phyloP scores from a whole-genome alignment of 73 alveolate species.

The Paramecium octaurelia region DNA sequence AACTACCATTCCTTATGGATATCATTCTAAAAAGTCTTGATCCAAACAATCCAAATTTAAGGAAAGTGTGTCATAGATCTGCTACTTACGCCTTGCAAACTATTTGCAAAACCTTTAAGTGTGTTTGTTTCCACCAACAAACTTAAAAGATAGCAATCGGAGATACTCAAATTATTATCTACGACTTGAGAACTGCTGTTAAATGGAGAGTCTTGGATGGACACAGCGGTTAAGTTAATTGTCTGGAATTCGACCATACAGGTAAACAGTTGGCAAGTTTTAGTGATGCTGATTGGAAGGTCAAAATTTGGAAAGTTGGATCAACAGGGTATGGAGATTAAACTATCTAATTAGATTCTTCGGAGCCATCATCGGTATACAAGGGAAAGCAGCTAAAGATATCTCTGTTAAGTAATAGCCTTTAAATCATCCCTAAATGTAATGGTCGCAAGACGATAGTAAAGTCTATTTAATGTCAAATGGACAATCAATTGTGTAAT shows the following conservation, averaged over 20 bases:
- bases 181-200: slow-evolving; percentile 61
- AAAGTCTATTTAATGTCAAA: not conserved
- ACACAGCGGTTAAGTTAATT: slow-evolving; percentile 52
- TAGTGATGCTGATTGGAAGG: slow-evolving; percentile 39
- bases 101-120: slow-evolving; percentile 36
- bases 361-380: slow-evolving; percentile 23
- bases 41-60: slow-evolving; percentile 57
- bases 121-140: slow-evolving; percentile 49
- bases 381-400: not conserved
- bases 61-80: slow-evolving; percentile 53
- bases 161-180: slow-evolving; percentile 34
- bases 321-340: slow-evolving; percentile 45
- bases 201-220: slow-evolving; percentile 65
- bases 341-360: not conserved
- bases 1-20: slow-evolving; percentile 53
- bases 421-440: not conserved
- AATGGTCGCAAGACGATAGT: not conserved
- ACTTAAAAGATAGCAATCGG: slow-evolving; percentile 59
- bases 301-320: slow-evolving; percentile 60
- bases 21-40: slow-evolving; percentile 57
- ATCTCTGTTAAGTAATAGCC: not conserved
- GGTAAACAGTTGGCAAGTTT: slow-evolving; percentile 54
- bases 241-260: slow-evolving; percentile 39
- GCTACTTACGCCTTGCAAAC: slow-evolving; percentile 56
- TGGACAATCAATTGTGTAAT: not conserved